Percentiles rank a stretch among this genome's conserved stretches.
Evolutionary conservation across 768 basidiomycete genomes (phyloP).

Genomic region (Clitopilus passeckerianus): DNA sequence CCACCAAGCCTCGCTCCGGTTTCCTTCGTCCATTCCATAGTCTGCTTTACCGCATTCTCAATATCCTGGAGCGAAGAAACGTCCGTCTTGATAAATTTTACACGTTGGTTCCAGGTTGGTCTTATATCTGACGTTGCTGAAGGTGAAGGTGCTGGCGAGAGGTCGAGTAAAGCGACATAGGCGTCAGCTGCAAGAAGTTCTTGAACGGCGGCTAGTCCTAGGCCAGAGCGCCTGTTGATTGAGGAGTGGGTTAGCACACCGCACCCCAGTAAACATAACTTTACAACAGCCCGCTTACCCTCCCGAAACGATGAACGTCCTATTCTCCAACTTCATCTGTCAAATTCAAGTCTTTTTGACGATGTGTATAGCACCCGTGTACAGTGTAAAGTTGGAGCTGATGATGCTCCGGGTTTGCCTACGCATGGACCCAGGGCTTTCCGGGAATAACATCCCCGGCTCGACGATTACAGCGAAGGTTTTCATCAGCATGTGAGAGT

Average conservation of each 20-base stretch:
- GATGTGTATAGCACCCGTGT: not conserved
- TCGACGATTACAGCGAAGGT: too few relatives aligned
- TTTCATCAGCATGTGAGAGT: too few relatives aligned
- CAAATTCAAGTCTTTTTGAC: not conserved
- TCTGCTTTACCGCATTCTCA: conserved; percentile 29
- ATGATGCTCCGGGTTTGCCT: too few relatives aligned
- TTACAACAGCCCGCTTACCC: conserved; percentile 31
- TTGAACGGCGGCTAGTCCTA: conserved; percentile 49
- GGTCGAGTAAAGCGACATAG: conserved; percentile 47
- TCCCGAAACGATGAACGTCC: conserved; percentile 56
- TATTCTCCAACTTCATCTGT: conserved; percentile 38
- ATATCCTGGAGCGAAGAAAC: conserved; percentile 31
- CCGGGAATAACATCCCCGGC: too few relatives aligned
- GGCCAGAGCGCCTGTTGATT: conserved; percentile 43
- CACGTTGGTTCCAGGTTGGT: conserved; percentile 4
- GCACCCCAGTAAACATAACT: not conserved
- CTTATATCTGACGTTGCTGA: conserved; percentile 7
- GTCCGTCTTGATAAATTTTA: conserved; percentile 36
- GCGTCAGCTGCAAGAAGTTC: conserved; percentile 38
- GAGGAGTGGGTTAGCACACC: not conserved
- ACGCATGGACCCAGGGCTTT: too few relatives aligned
- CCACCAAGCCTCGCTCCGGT: conserved; percentile 44
- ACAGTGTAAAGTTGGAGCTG: too few relatives aligned
- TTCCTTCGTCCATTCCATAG: conserved; percentile 33
- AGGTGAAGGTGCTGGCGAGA: conserved; percentile 26